Conservation (phyloP, 2,329 filamentous ascomycete species). For the Elsinoe perseae region DNA sequence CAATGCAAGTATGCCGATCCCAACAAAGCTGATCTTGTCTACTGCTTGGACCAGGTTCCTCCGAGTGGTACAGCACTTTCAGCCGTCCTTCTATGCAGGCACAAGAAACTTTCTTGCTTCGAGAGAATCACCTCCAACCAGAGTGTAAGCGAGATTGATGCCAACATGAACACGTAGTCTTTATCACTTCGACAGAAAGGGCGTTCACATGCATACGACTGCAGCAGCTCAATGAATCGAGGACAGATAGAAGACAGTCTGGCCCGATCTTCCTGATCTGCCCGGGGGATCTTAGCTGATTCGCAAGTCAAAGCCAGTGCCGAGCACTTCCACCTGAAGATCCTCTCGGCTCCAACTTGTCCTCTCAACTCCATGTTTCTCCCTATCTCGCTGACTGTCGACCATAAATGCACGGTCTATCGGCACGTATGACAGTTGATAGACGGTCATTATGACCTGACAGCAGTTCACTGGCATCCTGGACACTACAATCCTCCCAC, state of each 20-base stretch:
- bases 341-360: not conserved
- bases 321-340: constrained; percentile 12
- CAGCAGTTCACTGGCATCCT: not conserved
- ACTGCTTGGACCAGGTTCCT: not conserved
- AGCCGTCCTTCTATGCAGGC: constrained; percentile 7
- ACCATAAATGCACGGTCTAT: not conserved
- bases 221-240: not conserved
- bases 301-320: not conserved
- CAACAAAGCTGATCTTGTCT: not conserved
- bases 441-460: not conserved
- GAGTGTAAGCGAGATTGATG: constrained; percentile 7
- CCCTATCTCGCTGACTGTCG: not conserved
- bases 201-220: not conserved
- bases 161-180: constrained; percentile 1
- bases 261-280: constrained; percentile 6
- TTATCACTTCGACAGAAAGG: not conserved
- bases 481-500: too few relatives aligned
- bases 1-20: constrained; percentile 1
- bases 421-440: not conserved
- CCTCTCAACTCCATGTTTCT: not conserved
- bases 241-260: not conserved
- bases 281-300: constrained; percentile 10
- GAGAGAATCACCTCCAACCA: not conserved
- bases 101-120: not conserved
- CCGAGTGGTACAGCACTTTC: not conserved